A percentile compares a stretch with the other conserved stretches of the same genome.
These are phyloP conservation scores for Xylariaceae sp. DNA, from an alignment of 2,329 filamentous ascomycete species.

Conservation along the genomic window DNA sequence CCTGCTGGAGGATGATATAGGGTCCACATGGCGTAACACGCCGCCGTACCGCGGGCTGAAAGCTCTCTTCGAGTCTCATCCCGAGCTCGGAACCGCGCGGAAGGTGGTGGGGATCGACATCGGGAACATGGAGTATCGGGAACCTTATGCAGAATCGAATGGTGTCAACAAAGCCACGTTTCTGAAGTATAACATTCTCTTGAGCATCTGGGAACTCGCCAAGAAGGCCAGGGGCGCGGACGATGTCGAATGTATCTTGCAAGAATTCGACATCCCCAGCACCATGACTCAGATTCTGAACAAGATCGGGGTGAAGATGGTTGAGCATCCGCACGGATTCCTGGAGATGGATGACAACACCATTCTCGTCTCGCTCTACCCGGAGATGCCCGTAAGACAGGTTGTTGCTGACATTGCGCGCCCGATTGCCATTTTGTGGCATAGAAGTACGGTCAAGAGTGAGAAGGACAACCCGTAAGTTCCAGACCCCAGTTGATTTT, in stretches of 20 bases:
- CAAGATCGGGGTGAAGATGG: constrained; percentile 24
- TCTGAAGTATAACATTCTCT: not conserved
- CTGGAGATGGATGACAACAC: constrained; percentile 29
- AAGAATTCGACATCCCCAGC: not conserved
- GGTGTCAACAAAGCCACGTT: not conserved
- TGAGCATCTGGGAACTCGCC: not conserved
- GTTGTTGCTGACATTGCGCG: constrained; percentile 33
- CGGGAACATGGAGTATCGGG: not conserved
- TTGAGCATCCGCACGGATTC: constrained; percentile 32
- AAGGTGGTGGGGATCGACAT: not conserved
- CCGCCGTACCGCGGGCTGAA: not conserved
- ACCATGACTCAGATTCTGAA: constrained; percentile 15
- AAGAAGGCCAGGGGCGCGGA: not conserved
- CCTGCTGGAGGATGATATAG: no score
- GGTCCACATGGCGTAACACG: no score
- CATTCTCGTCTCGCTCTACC: constrained; percentile 28
- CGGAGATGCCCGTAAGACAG: constrained; percentile 31
- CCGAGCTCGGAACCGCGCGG: not conserved
- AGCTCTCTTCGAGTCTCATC: not conserved
- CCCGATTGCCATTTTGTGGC: constrained; percentile 31
- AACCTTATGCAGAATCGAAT: no score
- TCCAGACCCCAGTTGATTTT: not conserved
- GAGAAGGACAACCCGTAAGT: not conserved
- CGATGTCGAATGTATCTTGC: not conserved
- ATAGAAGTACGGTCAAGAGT: not conserved